Percentiles rank a stretch among this genome's conserved stretches.
These are phyloP conservation scores for Abelmoschus esculentus DNA, from an alignment of 345 rosid species.

Conservation along the genomic window DNA sequence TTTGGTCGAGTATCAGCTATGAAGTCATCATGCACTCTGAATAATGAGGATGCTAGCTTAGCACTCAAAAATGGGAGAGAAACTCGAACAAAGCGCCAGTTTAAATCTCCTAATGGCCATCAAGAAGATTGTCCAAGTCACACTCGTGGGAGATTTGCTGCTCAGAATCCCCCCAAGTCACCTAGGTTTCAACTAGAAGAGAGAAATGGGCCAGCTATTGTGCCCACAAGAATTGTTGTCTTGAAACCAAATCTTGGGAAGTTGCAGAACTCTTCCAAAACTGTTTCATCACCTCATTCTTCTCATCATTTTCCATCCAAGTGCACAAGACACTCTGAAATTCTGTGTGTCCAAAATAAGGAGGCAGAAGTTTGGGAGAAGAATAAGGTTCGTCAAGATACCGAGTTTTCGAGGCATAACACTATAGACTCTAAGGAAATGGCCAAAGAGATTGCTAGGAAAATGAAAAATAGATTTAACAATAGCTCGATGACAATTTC, in stretches of 20 bases:
- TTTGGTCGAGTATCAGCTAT: conserved; percentile 33
- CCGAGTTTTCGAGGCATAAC: conserved; percentile 41
- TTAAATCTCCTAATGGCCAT: conserved; percentile 26
- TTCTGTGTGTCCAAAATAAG: conserved; percentile 28
- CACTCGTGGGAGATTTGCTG: conserved; percentile 23
- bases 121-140: conserved; percentile 23
- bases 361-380: conserved; percentile 28
- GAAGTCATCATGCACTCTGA: conserved; percentile 32
- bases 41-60: conserved; percentile 20
- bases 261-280: conserved; percentile 35
- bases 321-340: conserved; percentile 24
- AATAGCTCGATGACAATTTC: conserved; percentile 36
- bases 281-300: conserved; percentile 39
- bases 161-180: conserved; percentile 26
- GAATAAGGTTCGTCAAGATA: conserved; percentile 38
- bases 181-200: conserved; percentile 34
- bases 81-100: conserved; percentile 21
- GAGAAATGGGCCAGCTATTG: conserved; percentile 26
- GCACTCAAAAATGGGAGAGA: conserved; percentile 36
- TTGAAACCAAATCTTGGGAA: conserved; percentile 79
- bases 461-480: conserved; percentile 43
- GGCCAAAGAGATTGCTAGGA: conserved; percentile 55
- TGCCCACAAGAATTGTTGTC: conserved; percentile 82
- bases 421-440: conserved; percentile 61
- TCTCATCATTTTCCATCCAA: conserved; percentile 47